Evolutionary conservation across 768 basidiomycete genomes (phyloP), one percentile per base, ranked within the genome.

Genomic region (Pleurotus cornucopiae): DNA sequence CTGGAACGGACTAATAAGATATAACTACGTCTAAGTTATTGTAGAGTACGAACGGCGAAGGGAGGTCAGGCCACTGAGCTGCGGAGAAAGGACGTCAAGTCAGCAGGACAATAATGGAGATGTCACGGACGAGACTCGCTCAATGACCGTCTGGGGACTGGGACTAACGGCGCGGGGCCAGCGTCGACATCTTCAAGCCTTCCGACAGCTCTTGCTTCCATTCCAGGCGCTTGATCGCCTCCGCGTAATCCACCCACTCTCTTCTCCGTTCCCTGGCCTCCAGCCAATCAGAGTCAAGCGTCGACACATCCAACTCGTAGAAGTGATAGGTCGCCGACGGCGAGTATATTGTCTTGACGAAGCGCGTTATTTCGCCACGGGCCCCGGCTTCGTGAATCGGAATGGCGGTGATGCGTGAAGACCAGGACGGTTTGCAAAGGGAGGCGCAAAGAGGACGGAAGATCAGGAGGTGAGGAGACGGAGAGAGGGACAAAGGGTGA

Each of bases 171-270:
- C 68, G 64, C 39, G 84, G 77, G 40, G 88, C 88, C 58, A 91
- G 70, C 7, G 89, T 84, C 34, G 85, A 91, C 26, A 87, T 76
- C 63, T 78, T 76, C 49, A 93, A 77, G 49, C 85, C 91, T 67
- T 89, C 86, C 5, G 84, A 82, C 45, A 94, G 79, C 73, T 94
- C 91, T n/a, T 80, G 73, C 68, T 94, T 94, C 91, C 91, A 94
- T 58, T 84, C 79, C 41, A 94, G 67, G 62, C 91, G 76, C 64
- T 77, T 73, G 60, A 83, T 72, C 12, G 91, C 91, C 73, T 93
- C 91, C 45, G 85, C 82, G 64, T 86, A 91, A 70, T 92, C 90
- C 63, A 94, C 90, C 90, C 89, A 92, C 73, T 93, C 91, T 63
- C 91, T 75, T 68, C 76, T 78, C 59, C 91, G 84, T 74, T 94